A percentile compares a stretch with the other conserved stretches of the same genome.
Evolutionary conservation across 2,329 filamentous ascomycete species (phyloP).

Genomic region (Colletotrichum brevisporum): DNA sequence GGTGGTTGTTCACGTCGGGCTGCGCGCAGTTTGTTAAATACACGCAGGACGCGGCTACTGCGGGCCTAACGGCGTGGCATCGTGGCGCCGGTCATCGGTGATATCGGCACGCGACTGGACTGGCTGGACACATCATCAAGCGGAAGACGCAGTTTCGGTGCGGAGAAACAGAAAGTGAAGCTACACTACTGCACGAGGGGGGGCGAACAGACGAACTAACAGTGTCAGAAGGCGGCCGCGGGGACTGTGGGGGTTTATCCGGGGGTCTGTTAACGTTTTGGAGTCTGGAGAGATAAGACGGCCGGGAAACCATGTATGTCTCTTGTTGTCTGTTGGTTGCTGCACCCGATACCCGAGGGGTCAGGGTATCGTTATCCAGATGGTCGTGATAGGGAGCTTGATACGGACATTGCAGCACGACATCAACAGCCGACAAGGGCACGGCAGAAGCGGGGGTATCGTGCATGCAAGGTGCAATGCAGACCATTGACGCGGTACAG

Average conservation of each 20-base stretch:
- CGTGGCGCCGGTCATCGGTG: conserved; percentile 28
- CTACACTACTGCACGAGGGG: background rate
- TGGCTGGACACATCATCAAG: conserved; percentile 1
- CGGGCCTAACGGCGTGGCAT: conserved; percentile 3
- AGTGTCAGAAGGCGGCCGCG: conserved; percentile 32
- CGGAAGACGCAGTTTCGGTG: background rate
- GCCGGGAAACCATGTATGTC: conserved; percentile 17
- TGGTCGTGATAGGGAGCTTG: background rate
- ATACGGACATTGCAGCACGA: background rate
- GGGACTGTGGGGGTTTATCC: conserved; percentile 20
- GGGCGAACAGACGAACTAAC: conserved; percentile 8
- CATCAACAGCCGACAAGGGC: too few species aligned
- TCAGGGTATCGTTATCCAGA: conserved; percentile 22
- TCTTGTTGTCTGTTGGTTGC: background rate
- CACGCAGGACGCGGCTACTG: conserved; percentile 2
- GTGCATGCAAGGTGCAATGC: too few species aligned
- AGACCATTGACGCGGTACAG: too few species aligned
- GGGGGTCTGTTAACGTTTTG: too few species aligned
- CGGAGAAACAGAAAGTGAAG: background rate
- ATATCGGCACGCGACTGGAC: background rate
- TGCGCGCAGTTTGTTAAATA: conserved; percentile 30
- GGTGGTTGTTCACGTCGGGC: background rate
- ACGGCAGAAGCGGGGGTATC: too few species aligned
- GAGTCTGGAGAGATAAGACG: conserved; percentile 29
- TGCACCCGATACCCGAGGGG: background rate